Conservation (phyloP, 371 early-diverging fungal species). For the Parasitella parasitica region DNA sequence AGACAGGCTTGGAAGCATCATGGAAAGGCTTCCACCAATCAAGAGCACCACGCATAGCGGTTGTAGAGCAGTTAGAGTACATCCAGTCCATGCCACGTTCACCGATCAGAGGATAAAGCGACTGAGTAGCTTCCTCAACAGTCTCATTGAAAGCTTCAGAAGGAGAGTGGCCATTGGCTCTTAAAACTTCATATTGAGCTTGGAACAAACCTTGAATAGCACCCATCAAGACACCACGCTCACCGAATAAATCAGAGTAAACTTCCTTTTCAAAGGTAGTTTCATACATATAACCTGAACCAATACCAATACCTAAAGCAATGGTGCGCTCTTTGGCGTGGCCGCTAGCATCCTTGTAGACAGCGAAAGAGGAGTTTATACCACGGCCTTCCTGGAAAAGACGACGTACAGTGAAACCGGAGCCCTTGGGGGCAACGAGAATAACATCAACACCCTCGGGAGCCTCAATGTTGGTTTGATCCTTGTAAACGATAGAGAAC, state of each 20-base stretch:
- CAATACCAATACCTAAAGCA: slow-evolving; percentile 93
- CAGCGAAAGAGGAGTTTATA: slow-evolving; percentile 96
- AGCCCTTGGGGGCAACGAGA: slow-evolving; percentile 95
- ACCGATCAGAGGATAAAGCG: slow-evolving; percentile 94
- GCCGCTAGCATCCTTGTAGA: slow-evolving; percentile 92
- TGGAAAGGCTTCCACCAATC: slow-evolving; percentile 97
- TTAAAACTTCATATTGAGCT: slow-evolving; percentile 96
- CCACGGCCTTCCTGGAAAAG: slow-evolving; percentile 96
- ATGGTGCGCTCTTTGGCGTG: slow-evolving; percentile 91
- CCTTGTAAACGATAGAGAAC: slow-evolving; percentile 92
- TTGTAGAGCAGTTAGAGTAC: slow-evolving; percentile 95
- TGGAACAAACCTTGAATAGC: slow-evolving; percentile 96
- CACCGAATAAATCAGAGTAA: slow-evolving; percentile 95
- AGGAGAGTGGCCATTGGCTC: slow-evolving; percentile 92
- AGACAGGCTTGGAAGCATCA: slow-evolving; percentile 91
- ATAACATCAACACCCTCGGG: slow-evolving; percentile 94
- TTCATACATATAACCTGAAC: slow-evolving; percentile 96
- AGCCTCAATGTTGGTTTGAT: slow-evolving; percentile 89
- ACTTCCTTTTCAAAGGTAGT: slow-evolving; percentile 97
- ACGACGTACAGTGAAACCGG: slow-evolving; percentile 94
- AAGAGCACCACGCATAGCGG: slow-evolving; percentile 94
- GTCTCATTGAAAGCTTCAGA: slow-evolving; percentile 99
- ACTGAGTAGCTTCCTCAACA: slow-evolving; percentile 99
- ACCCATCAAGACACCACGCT: slow-evolving; percentile 98
- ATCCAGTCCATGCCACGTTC: slow-evolving; percentile 98